A percentile compares a stretch with the other conserved stretches of the same genome.
These are phyloP conservation scores for Hypoxylon perforatum DNA, from an alignment of 495 filamentous ascomycete genomes.

Conservation along the genomic window DNA sequence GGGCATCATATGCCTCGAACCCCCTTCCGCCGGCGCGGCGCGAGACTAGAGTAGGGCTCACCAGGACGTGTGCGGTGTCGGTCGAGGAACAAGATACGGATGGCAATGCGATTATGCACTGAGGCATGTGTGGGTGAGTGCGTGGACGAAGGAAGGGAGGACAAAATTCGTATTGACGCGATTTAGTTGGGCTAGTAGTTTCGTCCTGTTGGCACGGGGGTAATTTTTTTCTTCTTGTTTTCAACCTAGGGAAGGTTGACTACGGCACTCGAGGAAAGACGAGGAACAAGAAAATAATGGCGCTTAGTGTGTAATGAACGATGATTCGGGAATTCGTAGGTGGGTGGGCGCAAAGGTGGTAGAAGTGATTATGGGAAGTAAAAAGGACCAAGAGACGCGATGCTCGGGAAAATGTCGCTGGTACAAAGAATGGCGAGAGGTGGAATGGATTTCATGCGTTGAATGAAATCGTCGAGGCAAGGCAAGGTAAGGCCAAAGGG, in stretches of 20 bases:
- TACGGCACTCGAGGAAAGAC: conserved; percentile 24
- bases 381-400: conserved; percentile 37
- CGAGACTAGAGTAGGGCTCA: conserved; percentile 42
- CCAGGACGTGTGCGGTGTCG: conserved; percentile 28
- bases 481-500: conserved; percentile 34
- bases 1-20: conserved; percentile 51
- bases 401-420: conserved; percentile 22
- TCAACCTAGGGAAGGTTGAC: background rate
- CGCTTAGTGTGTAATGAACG: conserved; percentile 23
- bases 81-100: conserved; percentile 22
- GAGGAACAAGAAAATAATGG: conserved; percentile 28
- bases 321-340: conserved; percentile 23
- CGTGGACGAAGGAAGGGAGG: conserved; percentile 1
- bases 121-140: conserved; percentile 33
- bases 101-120: conserved; percentile 30
- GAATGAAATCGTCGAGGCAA: conserved; percentile 43
- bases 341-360: conserved; percentile 20
- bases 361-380: conserved; percentile 9
- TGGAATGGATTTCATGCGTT: conserved; percentile 41
- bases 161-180: conserved; percentile 4
- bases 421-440: conserved; percentile 44
- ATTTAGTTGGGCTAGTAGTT: conserved; percentile 18
- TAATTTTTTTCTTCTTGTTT: conserved; percentile 2
- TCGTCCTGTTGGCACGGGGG: conserved; percentile 28
- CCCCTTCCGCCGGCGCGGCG: conserved; percentile 51